Conservation (phyloP, 805 yeast genomes). For the Diddensiella transvaalensis region DNA sequence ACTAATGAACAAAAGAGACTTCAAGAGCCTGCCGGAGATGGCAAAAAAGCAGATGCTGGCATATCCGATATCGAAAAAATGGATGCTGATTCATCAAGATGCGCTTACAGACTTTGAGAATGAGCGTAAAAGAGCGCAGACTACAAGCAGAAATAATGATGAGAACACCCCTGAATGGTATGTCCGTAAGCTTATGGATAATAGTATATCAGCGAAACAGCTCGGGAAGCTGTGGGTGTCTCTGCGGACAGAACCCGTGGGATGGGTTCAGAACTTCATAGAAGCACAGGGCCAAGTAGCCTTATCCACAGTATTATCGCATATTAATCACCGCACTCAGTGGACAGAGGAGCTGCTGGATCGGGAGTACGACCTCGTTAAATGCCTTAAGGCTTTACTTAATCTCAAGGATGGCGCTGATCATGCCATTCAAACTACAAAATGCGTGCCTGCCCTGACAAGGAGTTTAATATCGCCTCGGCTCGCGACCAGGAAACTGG, state of each 20-base stretch:
- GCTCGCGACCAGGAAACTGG: constrained; percentile 69
- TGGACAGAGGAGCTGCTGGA: constrained; percentile 49
- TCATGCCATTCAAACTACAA: constrained; percentile 42
- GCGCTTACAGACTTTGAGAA: constrained; percentile 71
- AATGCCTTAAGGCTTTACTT: constrained; percentile 71
- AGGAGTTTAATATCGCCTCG: constrained; percentile 74
- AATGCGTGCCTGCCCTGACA: constrained; percentile 57
- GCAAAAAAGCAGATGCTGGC: constrained; percentile 75
- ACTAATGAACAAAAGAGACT: constrained; percentile 71
- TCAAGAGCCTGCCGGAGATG: constrained; percentile 60
- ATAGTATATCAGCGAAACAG: constrained; percentile 62
- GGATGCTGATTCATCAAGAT: constrained; percentile 89
- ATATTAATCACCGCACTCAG: constrained; percentile 39
- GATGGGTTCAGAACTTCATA: constrained; percentile 79
- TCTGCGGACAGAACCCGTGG: constrained; percentile 79
- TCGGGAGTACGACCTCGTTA: constrained; percentile 69
- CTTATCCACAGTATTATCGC: constrained; percentile 62
- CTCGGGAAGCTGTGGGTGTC: constrained; percentile 87
- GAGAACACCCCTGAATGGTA: constrained; percentile 65
- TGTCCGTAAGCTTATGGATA: constrained; percentile 68
- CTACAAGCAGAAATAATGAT: constrained; percentile 11
- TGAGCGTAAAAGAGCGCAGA: constrained; percentile 34
- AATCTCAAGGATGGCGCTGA: constrained; percentile 62
- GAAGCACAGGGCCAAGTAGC: constrained; percentile 78
- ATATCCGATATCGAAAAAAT: constrained; percentile 74